Base-by-base conservation (phyloP, 805 yeast species). In the Wickerhamiella musiphila region DNA sequence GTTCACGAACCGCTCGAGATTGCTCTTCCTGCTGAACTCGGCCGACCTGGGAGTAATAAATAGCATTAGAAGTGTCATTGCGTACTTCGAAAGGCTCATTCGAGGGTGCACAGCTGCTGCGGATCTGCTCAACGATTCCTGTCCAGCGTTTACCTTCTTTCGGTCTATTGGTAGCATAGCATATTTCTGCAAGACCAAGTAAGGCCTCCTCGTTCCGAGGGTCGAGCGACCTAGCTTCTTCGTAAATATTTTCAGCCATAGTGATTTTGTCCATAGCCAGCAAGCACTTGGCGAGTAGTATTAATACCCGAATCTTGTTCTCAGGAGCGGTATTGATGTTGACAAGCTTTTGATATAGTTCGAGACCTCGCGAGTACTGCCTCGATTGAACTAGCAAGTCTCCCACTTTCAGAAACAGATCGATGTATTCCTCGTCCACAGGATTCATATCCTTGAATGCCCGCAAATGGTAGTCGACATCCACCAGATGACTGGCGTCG, bases 181-280 rank as follows among this genome's bases (percentile, higher is more conserved):
- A 68, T 1, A 82, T 70, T 54, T 90, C 96, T 0, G 90, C 93
- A 17, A 90, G 58, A 0, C 78, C 74, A 18, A 84, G 62, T 44
- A 77, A 71, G 8, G 74, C 68, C 38, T 83, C 93, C 20, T 78
- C 54, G 43, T 81, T 73, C 7, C 62, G 61, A 5, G 40, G 43
- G 17, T 56, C 52, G 6, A 35, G 25, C 20, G 37, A 43, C 12
- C 43, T 33, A n/a, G 52, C 43, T 18, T 31, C 32, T 11, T 31
- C 16, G 35, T 51, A 52, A 8, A 49, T 37, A 3, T 31, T 24
- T 29, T 52, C 57, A 8, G 57, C 56, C 10, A 45, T 42, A 17
- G 43, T 43, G 2, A 39, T 23, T 32, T 77, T 36, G 14, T 75
- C 83, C 0, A 73, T 61, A 47, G 78, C 90, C 40, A 74, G 62